phyloP scores from a whole-genome alignment of 495 filamentous ascomycete genomes.

The Lasiosphaeris hirsuta region DNA sequence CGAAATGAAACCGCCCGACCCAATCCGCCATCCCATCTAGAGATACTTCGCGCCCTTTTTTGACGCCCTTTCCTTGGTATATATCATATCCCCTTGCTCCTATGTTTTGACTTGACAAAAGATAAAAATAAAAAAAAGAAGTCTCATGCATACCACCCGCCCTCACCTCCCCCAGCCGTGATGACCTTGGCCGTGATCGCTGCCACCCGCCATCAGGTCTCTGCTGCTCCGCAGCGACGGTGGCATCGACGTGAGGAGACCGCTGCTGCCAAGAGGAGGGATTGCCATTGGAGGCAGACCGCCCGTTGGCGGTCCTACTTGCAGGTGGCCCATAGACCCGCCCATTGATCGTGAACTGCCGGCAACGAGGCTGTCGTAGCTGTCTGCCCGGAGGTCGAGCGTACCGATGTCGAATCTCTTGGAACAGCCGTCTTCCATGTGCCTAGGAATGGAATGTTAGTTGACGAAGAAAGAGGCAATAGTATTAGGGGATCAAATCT shows the following conservation, averaged over 20 bases:
- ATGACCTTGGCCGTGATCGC: constrained; percentile 7
- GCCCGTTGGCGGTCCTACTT: constrained; percentile 13
- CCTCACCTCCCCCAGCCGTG: constrained; percentile 30
- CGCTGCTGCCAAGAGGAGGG: constrained; percentile 34
- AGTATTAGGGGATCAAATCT: constrained; percentile 13
- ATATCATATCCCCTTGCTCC: constrained; percentile 2
- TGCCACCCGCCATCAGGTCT: constrained; percentile 15
- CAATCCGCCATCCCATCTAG: too few species aligned
- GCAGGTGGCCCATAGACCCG: constrained; percentile 21
- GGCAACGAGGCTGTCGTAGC: constrained; percentile 32
- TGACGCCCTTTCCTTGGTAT: neutral
- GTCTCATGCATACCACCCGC: neutral
- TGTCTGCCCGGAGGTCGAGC: constrained; percentile 41
- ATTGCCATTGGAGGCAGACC: constrained; percentile 45
- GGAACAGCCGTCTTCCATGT: constrained; percentile 77
- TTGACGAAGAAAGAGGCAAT: neutral
- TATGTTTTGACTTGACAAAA: neutral
- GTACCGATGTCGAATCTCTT: constrained; percentile 62
- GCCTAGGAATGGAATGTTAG: constrained; percentile 43
- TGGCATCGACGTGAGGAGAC: constrained; percentile 36
- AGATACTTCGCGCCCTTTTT: too few species aligned
- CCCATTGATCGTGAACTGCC: constrained; percentile 20
- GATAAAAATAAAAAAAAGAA: constrained; percentile 6
- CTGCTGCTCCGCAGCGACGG: constrained; percentile 31
- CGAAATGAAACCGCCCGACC: too few species aligned